Base-by-base conservation (phyloP, 2,329 filamentous ascomycete species). In the Chaetomiaceae sp. region DNA sequence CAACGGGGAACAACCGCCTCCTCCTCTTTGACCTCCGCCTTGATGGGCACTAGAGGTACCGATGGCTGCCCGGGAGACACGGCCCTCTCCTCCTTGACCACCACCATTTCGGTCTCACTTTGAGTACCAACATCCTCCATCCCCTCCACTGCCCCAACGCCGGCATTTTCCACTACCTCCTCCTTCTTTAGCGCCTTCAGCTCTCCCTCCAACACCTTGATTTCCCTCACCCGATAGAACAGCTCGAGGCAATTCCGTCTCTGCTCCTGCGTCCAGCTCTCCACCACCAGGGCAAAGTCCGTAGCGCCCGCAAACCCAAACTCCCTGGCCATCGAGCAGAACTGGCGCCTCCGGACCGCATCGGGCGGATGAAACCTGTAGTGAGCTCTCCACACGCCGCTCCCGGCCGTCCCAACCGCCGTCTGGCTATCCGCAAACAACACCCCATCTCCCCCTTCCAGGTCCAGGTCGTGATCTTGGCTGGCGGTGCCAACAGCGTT, bases 221-320 rank as follows among this genome's bases (percentile, higher is more conserved):
- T 76, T 63, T 82, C 77, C 56, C 91, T 75, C 59, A 75, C 75
- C 55, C 74, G 71, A 72, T 97, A 97, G 68, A 96, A 97, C 3
- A 72, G 73, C 50, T 95, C 87, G 21, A 97, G 72, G 66, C 82
- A 91, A 58, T 85, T 83, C 55, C 87, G 78, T 62, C 92, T 73
- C 70, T 93, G 78, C 62, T 86, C 87, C 66, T 92, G 87, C 40
- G 87, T 95, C 88, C 90, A 95, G 13, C 83, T 81, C 68, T 97
- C 93, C 3, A 97, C 91, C 13, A 90, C 82, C 33, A 96, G 72
- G 3, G 91, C 93, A 75, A 97, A 97, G 55, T 93, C 86, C 0
- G 83, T 87, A 1, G 85, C 83, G 64, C 81, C 85, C 1, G 77
- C 73, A 64, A 89, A 95, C 1, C 88, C 89, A 66, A 89, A 87